Evolutionary conservation across 441 rosid genomes (phyloP).

Genomic region (Daphne laureola): DNA sequence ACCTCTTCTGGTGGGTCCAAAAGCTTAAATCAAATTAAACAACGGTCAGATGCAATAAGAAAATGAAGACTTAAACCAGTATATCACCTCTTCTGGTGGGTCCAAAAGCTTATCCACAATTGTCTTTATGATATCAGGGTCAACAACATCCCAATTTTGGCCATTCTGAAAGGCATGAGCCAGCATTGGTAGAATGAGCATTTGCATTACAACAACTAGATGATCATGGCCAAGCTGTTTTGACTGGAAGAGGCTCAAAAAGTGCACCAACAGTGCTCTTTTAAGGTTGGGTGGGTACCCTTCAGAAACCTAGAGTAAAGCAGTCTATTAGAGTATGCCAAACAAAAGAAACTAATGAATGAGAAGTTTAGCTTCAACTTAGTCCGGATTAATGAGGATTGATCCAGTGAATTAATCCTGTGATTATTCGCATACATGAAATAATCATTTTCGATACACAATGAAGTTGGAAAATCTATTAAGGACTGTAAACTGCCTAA

Average conservation of each 20-base stretch:
- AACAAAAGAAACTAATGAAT: background rate
- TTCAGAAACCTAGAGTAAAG: constrained; percentile 76
- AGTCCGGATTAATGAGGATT: too few species aligned
- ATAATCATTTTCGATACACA: too few species aligned
- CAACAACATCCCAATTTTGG: constrained; percentile 97
- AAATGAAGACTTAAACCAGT: background rate
- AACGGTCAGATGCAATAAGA: constrained; percentile 10
- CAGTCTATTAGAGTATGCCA: constrained; percentile 1
- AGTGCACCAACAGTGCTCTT: constrained; percentile 73
- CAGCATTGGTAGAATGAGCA: constrained; percentile 99
- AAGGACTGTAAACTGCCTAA: too few species aligned
- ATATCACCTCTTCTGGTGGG: constrained; percentile 94
- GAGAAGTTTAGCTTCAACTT: background rate
- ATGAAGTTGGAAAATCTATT: too few species aligned
- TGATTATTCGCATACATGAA: too few species aligned
- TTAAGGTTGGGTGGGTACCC: constrained; percentile 81
- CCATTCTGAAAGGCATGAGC: constrained; percentile 85
- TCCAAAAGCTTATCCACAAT: constrained; percentile 98
- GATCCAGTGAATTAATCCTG: too few species aligned
- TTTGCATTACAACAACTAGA: constrained; percentile 94
- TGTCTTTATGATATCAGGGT: constrained; percentile 70
- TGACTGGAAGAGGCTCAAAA: constrained; percentile 80
- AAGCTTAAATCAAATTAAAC: constrained; percentile 43
- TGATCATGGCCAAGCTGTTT: constrained; percentile 91
- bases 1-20: constrained; percentile 99